Evolutionary conservation across 176 grass and related monocot species (phyloP).

Genomic region (Oryza punctata): DNA sequence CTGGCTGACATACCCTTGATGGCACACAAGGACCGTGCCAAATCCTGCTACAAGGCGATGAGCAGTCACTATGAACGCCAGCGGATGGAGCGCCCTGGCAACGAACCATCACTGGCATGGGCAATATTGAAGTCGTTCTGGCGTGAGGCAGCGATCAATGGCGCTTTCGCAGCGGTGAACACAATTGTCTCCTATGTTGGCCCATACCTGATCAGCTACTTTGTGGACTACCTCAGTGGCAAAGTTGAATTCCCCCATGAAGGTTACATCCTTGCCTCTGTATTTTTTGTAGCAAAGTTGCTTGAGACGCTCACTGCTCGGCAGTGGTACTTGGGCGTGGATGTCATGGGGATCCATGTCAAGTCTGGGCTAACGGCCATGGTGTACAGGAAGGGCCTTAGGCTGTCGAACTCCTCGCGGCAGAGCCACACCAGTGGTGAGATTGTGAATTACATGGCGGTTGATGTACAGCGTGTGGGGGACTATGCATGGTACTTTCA

Average conservation of each 20-base stretch:
- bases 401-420: slow-evolving; percentile 68
- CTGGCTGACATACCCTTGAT: slow-evolving; percentile 80
- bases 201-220: slow-evolving; percentile 89
- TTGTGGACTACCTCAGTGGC: slow-evolving; percentile 96
- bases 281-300: slow-evolving; percentile 85
- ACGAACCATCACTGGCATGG: slow-evolving; percentile 60
- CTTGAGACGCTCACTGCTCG: slow-evolving; percentile 77
- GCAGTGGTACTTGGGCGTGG: slow-evolving; percentile 95
- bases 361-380: slow-evolving; percentile 88
- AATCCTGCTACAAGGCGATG: slow-evolving; percentile 78
- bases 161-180: slow-evolving; percentile 73
- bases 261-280: slow-evolving; percentile 84
- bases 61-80: slow-evolving; percentile 70
- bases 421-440: slow-evolving; percentile 94
- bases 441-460: slow-evolving; percentile 99
- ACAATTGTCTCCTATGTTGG: slow-evolving; percentile 88
- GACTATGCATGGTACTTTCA: slow-evolving; percentile 99
- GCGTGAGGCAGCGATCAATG: slow-evolving; percentile 72
- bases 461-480: slow-evolving; percentile 96
- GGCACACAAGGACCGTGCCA: slow-evolving; percentile 74
- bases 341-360: slow-evolving; percentile 99
- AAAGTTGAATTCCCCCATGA: slow-evolving; percentile 80
- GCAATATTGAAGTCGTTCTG: slow-evolving; percentile 79
- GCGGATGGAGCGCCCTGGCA: slow-evolving; percentile 47
- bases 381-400: slow-evolving; percentile 94